phyloP scores from a whole-genome alignment of 192 early-diverging fungal genomes.

The Phlyctochytrium arcticum region DNA sequence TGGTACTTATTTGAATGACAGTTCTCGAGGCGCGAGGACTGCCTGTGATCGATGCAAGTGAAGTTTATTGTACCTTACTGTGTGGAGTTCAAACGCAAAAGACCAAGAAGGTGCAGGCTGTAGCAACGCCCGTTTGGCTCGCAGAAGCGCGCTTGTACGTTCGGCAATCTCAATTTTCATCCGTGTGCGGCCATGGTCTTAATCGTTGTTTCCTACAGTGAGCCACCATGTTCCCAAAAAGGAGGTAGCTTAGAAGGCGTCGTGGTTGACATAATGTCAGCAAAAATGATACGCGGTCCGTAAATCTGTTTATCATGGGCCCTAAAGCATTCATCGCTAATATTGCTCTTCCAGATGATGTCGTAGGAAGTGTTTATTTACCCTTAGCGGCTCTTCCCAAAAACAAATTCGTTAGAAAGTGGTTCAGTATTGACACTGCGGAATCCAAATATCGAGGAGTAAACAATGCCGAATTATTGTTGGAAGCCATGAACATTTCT shows the following conservation, averaged over 20 bases:
- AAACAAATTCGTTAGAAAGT: constrained; percentile 27
- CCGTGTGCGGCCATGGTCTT: too few species aligned
- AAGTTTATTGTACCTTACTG: constrained; percentile 23
- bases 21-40: constrained; percentile 32
- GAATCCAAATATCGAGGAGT: constrained; percentile 5
- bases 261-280: too few species aligned
- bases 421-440: constrained; percentile 31
- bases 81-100: constrained; percentile 11
- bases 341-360: constrained; percentile 23
- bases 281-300: too few species aligned
- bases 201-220: too few species aligned
- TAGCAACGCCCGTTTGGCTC: constrained; percentile 36
- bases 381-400: constrained; percentile 14
- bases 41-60: constrained; percentile 18
- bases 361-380: constrained; percentile 27
- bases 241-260: too few species aligned
- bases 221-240: too few species aligned
- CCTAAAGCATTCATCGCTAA: background rate
- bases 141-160: constrained; percentile 37
- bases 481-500: constrained; percentile 15
- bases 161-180: too few species aligned
- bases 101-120: constrained; percentile 21
- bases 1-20: background rate
- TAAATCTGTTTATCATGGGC: too few species aligned
- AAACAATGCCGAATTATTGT: constrained; percentile 25